A percentile compares a stretch with the other conserved stretches of the same genome.
Conservation (phyloP, 2,329 filamentous ascomycete genomes). For the Neopestalotiopsis sp. region DNA sequence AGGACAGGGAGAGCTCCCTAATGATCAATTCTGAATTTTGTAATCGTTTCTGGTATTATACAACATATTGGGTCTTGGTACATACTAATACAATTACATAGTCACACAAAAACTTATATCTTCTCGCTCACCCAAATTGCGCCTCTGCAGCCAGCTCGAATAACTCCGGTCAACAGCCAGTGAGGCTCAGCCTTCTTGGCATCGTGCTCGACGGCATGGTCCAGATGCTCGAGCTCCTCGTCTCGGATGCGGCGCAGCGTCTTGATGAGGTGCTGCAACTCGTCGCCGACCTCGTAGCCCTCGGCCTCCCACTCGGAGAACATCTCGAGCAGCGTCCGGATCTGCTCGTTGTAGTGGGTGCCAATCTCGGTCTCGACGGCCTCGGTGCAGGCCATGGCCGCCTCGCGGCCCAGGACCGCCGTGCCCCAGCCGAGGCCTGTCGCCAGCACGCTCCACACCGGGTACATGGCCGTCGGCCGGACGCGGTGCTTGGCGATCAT, state of each 20-base stretch:
- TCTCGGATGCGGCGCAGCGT: slow-evolving; percentile 86
- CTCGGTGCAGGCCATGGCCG: slow-evolving; percentile 98
- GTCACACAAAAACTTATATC: slow-evolving; percentile 43
- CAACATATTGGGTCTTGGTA: background rate
- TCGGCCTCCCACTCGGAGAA: slow-evolving; percentile 73
- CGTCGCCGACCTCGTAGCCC: slow-evolving; percentile 80
- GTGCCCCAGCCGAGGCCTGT: slow-evolving; percentile 88
- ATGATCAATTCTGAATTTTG: too few relatives aligned
- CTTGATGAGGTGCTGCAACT: slow-evolving; percentile 73
- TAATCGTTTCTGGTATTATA: background rate
- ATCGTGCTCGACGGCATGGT: slow-evolving; percentile 93
- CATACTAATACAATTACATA: background rate
- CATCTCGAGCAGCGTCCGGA: slow-evolving; percentile 82
- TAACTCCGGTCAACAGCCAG: slow-evolving; percentile 84
- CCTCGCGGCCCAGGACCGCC: slow-evolving; percentile 85
- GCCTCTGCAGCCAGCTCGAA: slow-evolving; percentile 86
- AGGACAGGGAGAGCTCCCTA: too few relatives aligned
- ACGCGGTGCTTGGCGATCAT: slow-evolving; percentile 86
- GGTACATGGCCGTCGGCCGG: slow-evolving; percentile 90
- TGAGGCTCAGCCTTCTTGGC: slow-evolving; percentile 89
- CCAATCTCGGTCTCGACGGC: slow-evolving; percentile 99
- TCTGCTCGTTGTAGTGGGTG: slow-evolving; percentile 92
- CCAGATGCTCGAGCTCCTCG: slow-evolving; percentile 95
- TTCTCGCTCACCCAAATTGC: slow-evolving; percentile 92
- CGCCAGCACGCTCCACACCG: slow-evolving; percentile 83